phyloP scores from a whole-genome alignment of 345 rosid species.

The Eucalyptus pauciflora region DNA sequence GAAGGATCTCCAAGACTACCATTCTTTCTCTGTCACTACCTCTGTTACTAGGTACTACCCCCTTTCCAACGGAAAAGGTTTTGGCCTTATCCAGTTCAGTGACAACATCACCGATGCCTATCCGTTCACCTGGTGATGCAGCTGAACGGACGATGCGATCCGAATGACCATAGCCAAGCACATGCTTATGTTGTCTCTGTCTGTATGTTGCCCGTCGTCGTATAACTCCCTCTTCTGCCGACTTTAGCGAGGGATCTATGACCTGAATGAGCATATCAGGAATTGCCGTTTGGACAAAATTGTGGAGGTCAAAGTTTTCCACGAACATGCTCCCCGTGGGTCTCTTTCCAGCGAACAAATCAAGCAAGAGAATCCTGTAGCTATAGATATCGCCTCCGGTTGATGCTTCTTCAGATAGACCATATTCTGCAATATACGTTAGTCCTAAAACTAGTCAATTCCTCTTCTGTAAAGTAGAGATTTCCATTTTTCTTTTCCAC shows the following conservation, averaged over 20 bases:
- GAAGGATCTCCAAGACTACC: neutral
- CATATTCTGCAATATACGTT: neutral
- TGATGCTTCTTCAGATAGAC: neutral
- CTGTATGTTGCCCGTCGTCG: neutral
- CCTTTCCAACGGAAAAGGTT: neutral
- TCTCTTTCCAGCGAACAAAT: neutral
- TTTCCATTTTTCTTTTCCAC: neutral
- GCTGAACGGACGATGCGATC: neutral
- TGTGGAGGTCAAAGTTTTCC: neutral
- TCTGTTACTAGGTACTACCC: neutral
- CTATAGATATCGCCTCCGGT: neutral
- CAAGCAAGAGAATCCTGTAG: neutral
- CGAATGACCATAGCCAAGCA: neutral
- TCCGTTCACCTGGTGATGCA: neutral
- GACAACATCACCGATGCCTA: neutral
- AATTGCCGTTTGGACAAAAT: neutral
- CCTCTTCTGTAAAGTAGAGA: neutral
- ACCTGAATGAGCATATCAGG: neutral
- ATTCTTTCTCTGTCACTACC: neutral
- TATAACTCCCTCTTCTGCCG: neutral
- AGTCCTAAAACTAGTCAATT: neutral
- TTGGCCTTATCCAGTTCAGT: neutral
- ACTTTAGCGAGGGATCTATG: neutral
- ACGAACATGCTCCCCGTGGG: neutral
- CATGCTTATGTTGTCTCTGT: neutral